Evolutionary conservation across 2,329 filamentous ascomycete genomes (phyloP).

Genomic region (Colletotrichum noveboracense): DNA sequence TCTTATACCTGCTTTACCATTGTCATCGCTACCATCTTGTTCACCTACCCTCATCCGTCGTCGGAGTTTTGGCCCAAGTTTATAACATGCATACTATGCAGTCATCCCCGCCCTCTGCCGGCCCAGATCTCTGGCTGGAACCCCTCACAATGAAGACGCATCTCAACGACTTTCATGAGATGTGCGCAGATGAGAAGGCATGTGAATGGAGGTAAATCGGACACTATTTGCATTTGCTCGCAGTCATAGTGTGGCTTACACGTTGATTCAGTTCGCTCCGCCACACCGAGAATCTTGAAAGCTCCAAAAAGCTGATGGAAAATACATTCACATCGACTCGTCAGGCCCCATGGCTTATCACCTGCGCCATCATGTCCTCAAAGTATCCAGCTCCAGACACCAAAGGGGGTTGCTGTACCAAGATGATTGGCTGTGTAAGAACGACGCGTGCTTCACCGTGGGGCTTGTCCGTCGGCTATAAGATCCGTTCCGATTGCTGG

Average conservation of each 20-base stretch:
- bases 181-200: neutral
- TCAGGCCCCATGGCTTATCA: neutral
- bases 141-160: neutral
- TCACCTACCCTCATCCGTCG: neutral
- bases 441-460: neutral
- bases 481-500: slow-evolving; percentile 1
- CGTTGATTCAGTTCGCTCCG: neutral
- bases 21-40: neutral
- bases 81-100: neutral
- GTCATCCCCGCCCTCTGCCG: neutral
- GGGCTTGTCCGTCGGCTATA: neutral
- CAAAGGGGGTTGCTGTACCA: neutral
- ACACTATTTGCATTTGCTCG: neutral
- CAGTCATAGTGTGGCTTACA: neutral
- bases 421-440: neutral
- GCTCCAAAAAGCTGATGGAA: neutral
- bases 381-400: neutral
- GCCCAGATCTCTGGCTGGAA: neutral
- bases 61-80: neutral
- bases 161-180: neutral
- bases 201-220: neutral
- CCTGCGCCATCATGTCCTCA: neutral
- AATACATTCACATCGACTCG: neutral
- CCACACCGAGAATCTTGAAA: neutral
- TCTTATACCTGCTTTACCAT: neutral